A percentile compares a stretch with the other conserved stretches of the same genome.
Conservation (phyloP, 225 moss, liverwort and hornwort species). For the Asterella californica region DNA sequence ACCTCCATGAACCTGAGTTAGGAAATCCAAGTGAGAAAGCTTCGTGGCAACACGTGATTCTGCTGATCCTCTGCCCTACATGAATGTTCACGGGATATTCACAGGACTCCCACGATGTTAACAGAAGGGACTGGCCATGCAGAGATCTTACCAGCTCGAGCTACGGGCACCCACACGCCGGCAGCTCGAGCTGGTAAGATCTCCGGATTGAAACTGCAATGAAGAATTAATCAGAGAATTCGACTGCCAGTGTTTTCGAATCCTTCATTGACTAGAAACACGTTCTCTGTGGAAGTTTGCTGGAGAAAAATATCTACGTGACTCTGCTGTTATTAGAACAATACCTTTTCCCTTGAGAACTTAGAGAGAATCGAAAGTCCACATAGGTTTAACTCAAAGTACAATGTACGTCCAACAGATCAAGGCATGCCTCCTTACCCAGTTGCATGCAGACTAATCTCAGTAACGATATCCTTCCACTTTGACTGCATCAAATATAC, state of each 20-base stretch:
- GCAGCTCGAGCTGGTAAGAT: too few relatives aligned
- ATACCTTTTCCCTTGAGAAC: too few relatives aligned
- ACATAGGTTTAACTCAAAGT: background rate
- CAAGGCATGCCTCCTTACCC: slow-evolving; percentile 37
- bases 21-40: background rate
- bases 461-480: slow-evolving; percentile 81
- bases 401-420: background rate
- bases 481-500: slow-evolving; percentile 55
- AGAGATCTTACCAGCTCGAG: slow-evolving; percentile 50
- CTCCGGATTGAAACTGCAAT: slow-evolving; percentile 77
- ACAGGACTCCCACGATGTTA: background rate
- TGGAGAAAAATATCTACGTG: background rate
- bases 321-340: background rate
- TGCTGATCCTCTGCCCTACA: background rate
- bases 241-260: background rate
- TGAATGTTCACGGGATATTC: too few relatives aligned
- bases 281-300: too few relatives aligned
- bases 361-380: background rate
- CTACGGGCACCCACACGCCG: slow-evolving; percentile 44
- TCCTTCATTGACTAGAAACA: background rate
- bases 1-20: slow-evolving; percentile 77
- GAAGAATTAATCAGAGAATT: too few relatives aligned
- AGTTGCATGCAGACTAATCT: slow-evolving; percentile 63
- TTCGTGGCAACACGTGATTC: background rate
- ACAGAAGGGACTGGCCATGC: background rate